Percentiles rank a stretch among this genome's conserved stretches.
Evolutionary conservation across 306 rosid species (phyloP).

Genomic region (Albizia julibrissin): DNA sequence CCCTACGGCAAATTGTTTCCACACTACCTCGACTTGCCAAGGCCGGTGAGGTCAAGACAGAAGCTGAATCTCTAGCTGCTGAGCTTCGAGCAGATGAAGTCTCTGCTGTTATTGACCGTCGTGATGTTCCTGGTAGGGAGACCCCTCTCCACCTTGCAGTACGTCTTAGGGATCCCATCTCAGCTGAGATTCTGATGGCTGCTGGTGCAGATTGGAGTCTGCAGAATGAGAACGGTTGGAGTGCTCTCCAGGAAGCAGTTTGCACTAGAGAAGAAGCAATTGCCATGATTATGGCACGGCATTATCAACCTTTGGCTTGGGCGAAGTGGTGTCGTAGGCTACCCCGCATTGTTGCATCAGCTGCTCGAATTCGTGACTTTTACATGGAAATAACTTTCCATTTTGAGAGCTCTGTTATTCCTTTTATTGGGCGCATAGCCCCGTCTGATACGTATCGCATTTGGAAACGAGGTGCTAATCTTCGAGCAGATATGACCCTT

Average conservation of each 20-base stretch:
- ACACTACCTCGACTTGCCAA: conserved; percentile 78
- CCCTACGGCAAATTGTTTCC: conserved; percentile 62
- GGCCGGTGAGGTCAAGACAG: conserved; percentile 79
- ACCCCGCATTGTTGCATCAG: conserved; percentile 93
- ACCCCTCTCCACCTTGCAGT: conserved; percentile 98
- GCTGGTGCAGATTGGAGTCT: conserved; percentile 99
- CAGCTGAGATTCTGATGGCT: conserved; percentile 94
- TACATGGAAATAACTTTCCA: conserved; percentile 98
- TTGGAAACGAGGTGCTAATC: conserved; percentile 99
- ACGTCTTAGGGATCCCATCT: conserved; percentile 72
- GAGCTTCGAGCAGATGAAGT: conserved; percentile 82
- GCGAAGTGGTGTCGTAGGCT: conserved; percentile 99
- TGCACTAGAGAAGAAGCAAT: conserved; percentile 90
- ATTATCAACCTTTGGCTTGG: conserved; percentile 95
- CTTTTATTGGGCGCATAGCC: conserved; percentile 93
- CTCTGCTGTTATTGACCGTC: conserved; percentile 72
- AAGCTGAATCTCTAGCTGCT: conserved; percentile 81
- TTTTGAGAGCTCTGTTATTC: conserved; percentile 98
- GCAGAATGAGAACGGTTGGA: conserved; percentile 97
- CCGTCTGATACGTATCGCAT: conserved; percentile 98
- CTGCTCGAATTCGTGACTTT: conserved; percentile 90
- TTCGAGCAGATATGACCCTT: conserved; percentile 98
- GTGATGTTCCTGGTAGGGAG: conserved; percentile 97
- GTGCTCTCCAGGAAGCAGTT: conserved; percentile 98
- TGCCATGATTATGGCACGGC: conserved; percentile 89